Percentiles rank a stretch among this genome's conserved stretches.
These are phyloP conservation scores for Hypoxylon sp. DNA, from an alignment of 2,329 filamentous ascomycete species.

Conservation along the genomic window DNA sequence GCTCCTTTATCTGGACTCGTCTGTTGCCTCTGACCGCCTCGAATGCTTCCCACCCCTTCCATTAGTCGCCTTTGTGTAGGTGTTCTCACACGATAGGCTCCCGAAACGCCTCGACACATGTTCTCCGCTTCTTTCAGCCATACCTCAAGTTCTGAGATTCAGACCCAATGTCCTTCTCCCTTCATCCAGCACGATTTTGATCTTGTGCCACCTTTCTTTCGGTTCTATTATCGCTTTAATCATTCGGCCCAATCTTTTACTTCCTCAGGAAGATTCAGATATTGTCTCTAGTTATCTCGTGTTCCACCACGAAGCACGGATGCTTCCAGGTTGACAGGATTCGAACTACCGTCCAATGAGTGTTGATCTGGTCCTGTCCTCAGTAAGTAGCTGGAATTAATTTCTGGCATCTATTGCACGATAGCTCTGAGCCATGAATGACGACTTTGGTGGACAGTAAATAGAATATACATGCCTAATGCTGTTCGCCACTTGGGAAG, in stretches of 20 bases:
- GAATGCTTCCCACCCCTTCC: constrained; percentile 8
- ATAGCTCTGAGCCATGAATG: background rate
- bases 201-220: background rate
- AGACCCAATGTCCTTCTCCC: background rate
- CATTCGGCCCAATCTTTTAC: background rate
- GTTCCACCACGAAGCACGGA: background rate
- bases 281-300: background rate
- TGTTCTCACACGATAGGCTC: background rate
- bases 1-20: constrained; percentile 26
- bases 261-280: background rate
- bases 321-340: background rate
- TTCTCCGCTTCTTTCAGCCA: background rate
- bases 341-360: background rate
- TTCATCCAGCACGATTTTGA: background rate
- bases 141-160: constrained; percentile 6
- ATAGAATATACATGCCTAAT: background rate
- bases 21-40: constrained; percentile 8
- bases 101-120: constrained; percentile 25
- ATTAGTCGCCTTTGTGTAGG: constrained; percentile 8
- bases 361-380: background rate
- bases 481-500: background rate
- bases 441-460: background rate
- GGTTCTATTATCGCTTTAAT: background rate
- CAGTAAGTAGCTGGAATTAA: background rate
- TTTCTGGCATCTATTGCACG: background rate